These are phyloP conservation scores for Talaromyces sp. DNA, from an alignment of 2,329 filamentous ascomycete species.

Conservation along the genomic window DNA sequence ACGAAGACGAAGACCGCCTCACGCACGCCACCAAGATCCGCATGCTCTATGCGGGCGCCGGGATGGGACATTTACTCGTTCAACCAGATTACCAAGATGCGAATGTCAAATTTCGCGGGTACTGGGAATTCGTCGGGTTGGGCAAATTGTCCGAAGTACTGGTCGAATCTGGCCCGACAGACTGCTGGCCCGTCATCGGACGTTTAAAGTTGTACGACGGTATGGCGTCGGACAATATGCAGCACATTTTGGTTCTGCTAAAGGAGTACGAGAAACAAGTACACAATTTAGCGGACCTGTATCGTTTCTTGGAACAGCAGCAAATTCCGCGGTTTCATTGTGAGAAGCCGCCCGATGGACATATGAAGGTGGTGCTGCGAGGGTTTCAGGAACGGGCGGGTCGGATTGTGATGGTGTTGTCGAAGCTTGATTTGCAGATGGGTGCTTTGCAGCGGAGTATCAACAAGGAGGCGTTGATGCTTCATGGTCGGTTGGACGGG, in stretches of 20 bases:
- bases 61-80: slow-evolving; percentile 14
- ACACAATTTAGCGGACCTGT: slow-evolving; percentile 18
- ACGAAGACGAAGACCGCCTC: slow-evolving; percentile 7
- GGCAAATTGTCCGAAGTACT: slow-evolving; percentile 1
- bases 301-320: slow-evolving; percentile 16
- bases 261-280: slow-evolving; percentile 24
- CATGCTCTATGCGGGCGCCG: slow-evolving; percentile 22
- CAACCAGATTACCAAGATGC: neutral
- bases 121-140: neutral
- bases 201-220: slow-evolving; percentile 22
- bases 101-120: neutral
- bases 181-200: slow-evolving; percentile 18
- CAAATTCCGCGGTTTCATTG: slow-evolving; percentile 8
- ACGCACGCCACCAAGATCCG: slow-evolving; percentile 21
- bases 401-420: slow-evolving; percentile 19
- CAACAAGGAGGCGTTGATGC: slow-evolving; percentile 57
- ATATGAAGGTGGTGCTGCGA: neutral
- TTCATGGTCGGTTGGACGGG: slow-evolving; percentile 31
- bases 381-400: slow-evolving; percentile 17
- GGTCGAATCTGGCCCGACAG: neutral
- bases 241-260: slow-evolving; percentile 20
- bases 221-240: slow-evolving; percentile 20
- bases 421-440: slow-evolving; percentile 20
- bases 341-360: neutral
- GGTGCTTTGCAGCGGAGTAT: slow-evolving; percentile 22